Conservation (phyloP, 2,329 filamentous ascomycete genomes). For the Pseudopyrenochaeta lycopersici region DNA sequence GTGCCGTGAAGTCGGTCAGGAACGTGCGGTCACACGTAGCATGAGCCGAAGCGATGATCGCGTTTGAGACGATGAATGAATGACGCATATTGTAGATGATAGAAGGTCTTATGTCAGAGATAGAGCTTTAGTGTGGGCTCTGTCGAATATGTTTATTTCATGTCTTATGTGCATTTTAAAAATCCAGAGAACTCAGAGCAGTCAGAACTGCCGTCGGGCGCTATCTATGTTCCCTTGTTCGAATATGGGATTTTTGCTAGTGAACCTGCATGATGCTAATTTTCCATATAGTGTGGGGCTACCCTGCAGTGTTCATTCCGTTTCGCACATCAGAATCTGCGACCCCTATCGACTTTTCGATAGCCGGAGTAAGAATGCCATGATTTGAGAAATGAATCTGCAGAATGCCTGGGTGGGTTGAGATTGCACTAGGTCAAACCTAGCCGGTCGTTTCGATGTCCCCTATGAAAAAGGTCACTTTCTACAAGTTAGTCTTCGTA, state of each 20-base stretch:
- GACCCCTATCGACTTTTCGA: neutral
- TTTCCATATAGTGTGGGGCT: slow-evolving; percentile 11
- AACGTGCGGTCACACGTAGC: slow-evolving; percentile 23
- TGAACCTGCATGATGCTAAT: slow-evolving; percentile 3
- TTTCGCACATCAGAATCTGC: neutral
- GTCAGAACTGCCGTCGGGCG: neutral
- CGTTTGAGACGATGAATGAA: neutral
- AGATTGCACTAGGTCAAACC: too few species aligned
- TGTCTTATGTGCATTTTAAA: neutral
- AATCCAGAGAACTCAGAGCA: too few species aligned
- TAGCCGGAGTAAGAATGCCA: neutral
- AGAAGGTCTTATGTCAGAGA: too few species aligned
- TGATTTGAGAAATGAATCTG: neutral
- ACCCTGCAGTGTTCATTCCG: neutral
- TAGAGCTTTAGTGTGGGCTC: neutral
- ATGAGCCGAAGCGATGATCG: neutral
- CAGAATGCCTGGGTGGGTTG: too few species aligned
- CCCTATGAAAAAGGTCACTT: too few species aligned
- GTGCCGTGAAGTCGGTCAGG: slow-evolving; percentile 22
- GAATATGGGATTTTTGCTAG: neutral
- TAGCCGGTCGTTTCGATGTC: too few species aligned
- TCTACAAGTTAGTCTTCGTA: too few species aligned
- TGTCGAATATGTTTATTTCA: neutral
- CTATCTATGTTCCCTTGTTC: neutral
- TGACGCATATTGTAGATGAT: neutral